Evolutionary conservation across 169 alveolate species (phyloP), one percentile per base, ranked within the genome.

Genomic region (Plasmodium inui): DNA sequence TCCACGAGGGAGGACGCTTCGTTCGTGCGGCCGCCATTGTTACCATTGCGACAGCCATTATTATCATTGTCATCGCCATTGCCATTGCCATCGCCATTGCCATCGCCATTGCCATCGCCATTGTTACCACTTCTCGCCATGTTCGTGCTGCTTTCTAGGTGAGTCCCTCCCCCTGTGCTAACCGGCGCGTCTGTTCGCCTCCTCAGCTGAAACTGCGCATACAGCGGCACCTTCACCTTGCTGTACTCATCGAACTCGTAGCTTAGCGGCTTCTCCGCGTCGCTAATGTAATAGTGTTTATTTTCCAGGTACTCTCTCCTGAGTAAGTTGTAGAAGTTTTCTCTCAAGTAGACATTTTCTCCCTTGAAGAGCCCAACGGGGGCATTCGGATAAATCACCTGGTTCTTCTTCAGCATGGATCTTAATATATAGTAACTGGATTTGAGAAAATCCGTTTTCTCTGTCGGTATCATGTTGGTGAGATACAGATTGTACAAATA

Each of bases 301-400:
- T 73, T 88, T 88, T 88, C 94, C 71, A 88, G 34, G 19, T 19
- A 88, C 50, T 88, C 94, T 19, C 94, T 44, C 82, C 57, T 88
- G 32, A 44, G 53, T 67, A 88, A 26, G 72, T 88, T 79, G 37
- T 88, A 88, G 26, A 88, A 34, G 34, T 88, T 41, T 79, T 88
- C 94, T 37, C 79, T 88, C 82, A 88, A 34, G 50, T 88, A 88
- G 1, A 88, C 94, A 79, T 88, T 88, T 88, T 88, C 89, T 14
- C 94, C 94, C 46, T 80, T 80, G 72, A 88, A 88, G 41, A 88
- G 71, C 10, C 94, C 94, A 41, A 88, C 94, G 17, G 88, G 83
- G 32, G 8, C 37, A 44, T 76, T 88, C 32, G 94, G 94, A 67
- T 88, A 79, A 37, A 88, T 88, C 46, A 88, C 89, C 82, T 88